Evolutionary conservation across 2,329 filamentous ascomycete genomes (phyloP).

Genomic region (Pezicula neosporulosa): DNA sequence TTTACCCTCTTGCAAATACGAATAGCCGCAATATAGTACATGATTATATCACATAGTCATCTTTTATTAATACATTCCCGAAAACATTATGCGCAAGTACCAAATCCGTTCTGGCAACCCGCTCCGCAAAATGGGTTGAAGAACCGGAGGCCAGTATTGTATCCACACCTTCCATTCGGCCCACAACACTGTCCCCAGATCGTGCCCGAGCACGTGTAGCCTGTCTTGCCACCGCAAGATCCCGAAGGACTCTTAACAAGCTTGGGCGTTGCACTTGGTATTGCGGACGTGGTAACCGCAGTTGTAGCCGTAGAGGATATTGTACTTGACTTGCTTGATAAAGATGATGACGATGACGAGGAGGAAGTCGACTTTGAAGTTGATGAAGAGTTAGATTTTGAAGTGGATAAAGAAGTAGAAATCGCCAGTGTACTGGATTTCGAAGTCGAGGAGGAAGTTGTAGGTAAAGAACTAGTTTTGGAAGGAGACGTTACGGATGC

Average conservation of each 20-base stretch:
- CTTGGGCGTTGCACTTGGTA: neutral
- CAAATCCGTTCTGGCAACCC: slow-evolving; percentile 20
- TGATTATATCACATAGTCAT: too few relatives aligned
- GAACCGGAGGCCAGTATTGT: neutral
- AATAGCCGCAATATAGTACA: too few relatives aligned
- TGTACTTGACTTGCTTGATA: neutral
- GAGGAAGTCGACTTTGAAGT: slow-evolving; percentile 8
- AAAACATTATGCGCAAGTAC: slow-evolving; percentile 3
- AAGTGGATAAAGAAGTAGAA: neutral
- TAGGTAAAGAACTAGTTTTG: neutral
- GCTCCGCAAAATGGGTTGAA: slow-evolving; percentile 24
- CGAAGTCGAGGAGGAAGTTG: neutral
- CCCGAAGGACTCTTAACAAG: slow-evolving; percentile 8
- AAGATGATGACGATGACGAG: neutral
- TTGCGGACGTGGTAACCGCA: neutral
- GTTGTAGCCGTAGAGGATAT: neutral
- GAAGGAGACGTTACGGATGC: neutral
- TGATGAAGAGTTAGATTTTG: neutral
- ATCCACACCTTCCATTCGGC: slow-evolving; percentile 24
- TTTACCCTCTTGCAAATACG: too few relatives aligned
- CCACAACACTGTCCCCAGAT: slow-evolving; percentile 24
- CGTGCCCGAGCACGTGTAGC: slow-evolving; percentile 20
- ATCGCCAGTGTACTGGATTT: neutral
- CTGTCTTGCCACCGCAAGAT: slow-evolving; percentile 13
- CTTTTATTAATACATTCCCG: too few relatives aligned